Conservation (phyloP, 2,329 filamentous ascomycete species). For the Colletotrichum liaoningense region DNA sequence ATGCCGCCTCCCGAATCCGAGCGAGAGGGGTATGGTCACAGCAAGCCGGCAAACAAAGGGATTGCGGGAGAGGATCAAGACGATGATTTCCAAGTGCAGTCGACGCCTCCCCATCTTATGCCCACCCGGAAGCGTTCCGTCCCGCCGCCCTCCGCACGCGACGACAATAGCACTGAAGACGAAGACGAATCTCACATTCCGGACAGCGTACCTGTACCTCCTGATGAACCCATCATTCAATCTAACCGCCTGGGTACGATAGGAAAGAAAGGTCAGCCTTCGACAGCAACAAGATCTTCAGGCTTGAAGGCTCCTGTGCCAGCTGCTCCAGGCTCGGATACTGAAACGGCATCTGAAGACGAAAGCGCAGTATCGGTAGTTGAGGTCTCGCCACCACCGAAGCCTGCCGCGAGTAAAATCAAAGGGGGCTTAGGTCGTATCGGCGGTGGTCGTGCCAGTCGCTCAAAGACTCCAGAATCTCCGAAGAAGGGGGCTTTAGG, state of each 20-base stretch:
- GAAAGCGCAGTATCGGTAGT: constrained; percentile 32
- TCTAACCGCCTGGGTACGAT: constrained; percentile 48
- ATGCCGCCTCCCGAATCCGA: constrained; percentile 34
- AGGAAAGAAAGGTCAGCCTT: constrained; percentile 46
- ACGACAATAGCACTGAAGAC: constrained; percentile 48
- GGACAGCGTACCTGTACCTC: constrained; percentile 37
- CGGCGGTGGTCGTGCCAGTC: not conserved
- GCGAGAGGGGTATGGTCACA: constrained; percentile 16
- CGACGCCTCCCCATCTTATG: constrained; percentile 55
- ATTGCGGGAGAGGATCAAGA: constrained; percentile 49
- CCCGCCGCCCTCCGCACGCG: constrained; percentile 33
- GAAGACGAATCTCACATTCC: constrained; percentile 41
- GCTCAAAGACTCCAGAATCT: not conserved
- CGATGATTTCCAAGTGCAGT: constrained; percentile 64
- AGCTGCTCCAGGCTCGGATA: constrained; percentile 53
- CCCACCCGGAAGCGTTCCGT: constrained; percentile 40
- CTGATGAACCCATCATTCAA: constrained; percentile 35
- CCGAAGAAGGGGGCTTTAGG: constrained; percentile 50
- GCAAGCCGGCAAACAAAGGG: not conserved
- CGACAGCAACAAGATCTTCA: constrained; percentile 38
- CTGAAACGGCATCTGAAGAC: constrained; percentile 56
- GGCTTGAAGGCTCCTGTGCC: constrained; percentile 33
- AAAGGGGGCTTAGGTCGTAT: not conserved
- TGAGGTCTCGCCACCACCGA: not conserved
- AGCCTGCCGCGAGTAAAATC: not conserved